phyloP scores from a whole-genome alignment of 345 rosid genomes.

The Boechera divaricarpa region DNA sequence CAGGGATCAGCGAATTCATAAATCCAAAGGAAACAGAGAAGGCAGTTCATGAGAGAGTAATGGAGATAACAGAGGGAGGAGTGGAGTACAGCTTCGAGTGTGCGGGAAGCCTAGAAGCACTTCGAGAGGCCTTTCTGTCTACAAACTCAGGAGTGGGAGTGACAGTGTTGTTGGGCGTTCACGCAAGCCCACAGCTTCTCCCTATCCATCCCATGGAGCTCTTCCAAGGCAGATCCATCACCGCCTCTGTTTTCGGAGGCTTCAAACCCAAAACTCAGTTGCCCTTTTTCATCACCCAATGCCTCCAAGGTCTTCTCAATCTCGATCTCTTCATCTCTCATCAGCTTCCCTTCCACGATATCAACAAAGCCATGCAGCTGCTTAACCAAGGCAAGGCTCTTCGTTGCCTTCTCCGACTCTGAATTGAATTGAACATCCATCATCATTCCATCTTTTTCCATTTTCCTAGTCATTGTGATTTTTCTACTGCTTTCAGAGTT shows the following conservation, averaged over 20 bases:
- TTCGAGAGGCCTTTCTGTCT: slow-evolving; percentile 57
- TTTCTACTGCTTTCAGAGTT: no score
- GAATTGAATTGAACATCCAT: not conserved
- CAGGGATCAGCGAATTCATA: slow-evolving; percentile 68
- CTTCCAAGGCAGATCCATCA: slow-evolving; percentile 53
- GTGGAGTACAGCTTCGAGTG: slow-evolving; percentile 76
- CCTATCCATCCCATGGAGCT: slow-evolving; percentile 53
- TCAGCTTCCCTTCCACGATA: slow-evolving; percentile 55
- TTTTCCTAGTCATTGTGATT: not conserved
- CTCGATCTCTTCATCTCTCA: slow-evolving; percentile 62
- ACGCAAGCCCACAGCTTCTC: slow-evolving; percentile 18
- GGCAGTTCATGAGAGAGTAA: slow-evolving; percentile 47
- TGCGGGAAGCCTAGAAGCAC: slow-evolving; percentile 49
- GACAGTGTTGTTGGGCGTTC: slow-evolving; percentile 48
- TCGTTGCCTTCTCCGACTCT: slow-evolving; percentile 44
- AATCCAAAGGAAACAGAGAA: slow-evolving; percentile 55
- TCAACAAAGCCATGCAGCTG: slow-evolving; percentile 50
- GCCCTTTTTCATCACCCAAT: slow-evolving; percentile 54
- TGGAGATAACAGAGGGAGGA: slow-evolving; percentile 58
- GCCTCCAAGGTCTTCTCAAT: slow-evolving; percentile 55
- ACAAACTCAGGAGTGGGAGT: slow-evolving; percentile 63
- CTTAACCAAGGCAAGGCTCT: slow-evolving; percentile 47
- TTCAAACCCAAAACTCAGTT: slow-evolving; percentile 58
- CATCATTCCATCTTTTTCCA: slow-evolving; percentile 8
- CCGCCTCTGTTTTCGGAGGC: slow-evolving; percentile 63